Evolutionary conservation across 2,329 filamentous ascomycete genomes (phyloP).

Genomic region (Hypoxylon sp.): DNA sequence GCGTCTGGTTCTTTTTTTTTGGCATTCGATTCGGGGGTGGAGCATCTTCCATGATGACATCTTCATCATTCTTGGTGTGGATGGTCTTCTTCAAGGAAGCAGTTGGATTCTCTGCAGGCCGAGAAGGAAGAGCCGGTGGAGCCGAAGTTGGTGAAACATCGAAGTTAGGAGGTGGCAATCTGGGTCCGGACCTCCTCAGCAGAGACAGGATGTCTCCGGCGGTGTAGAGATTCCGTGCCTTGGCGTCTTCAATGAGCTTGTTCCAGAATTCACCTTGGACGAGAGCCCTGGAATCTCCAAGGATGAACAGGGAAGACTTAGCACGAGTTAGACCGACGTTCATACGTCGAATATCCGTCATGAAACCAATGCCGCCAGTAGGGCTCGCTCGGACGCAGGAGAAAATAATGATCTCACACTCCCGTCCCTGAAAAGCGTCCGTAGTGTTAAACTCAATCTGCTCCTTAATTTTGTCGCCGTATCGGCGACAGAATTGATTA

Average conservation of each 20-base stretch:
- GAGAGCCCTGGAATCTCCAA: constrained; percentile 90
- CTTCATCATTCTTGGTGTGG: constrained; percentile 28
- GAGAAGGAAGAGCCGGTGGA: constrained; percentile 12
- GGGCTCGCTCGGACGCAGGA: constrained; percentile 94
- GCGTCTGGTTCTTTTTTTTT: constrained; percentile 43
- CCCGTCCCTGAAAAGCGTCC: constrained; percentile 95
- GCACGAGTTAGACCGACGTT: constrained; percentile 98
- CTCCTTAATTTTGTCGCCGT: constrained; percentile 79
- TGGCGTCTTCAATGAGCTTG: constrained; percentile 85
- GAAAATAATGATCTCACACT: constrained; percentile 98
- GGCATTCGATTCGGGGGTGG: constrained; percentile 30
- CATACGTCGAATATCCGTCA: constrained; percentile 98
- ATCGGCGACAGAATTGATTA: constrained; percentile 76
- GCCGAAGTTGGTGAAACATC: constrained; percentile 10
- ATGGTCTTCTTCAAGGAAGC: constrained; percentile 1
- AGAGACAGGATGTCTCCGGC: constrained; percentile 68
- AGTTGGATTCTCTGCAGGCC: not conserved
- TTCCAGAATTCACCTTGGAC: constrained; percentile 92
- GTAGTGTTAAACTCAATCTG: constrained; percentile 98
- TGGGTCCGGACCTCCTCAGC: constrained; percentile 60
- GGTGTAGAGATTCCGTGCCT: constrained; percentile 79
- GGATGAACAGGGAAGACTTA: constrained; percentile 95
- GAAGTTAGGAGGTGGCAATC: constrained; percentile 49
- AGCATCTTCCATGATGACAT: constrained; percentile 51
- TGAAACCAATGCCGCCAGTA: constrained; percentile 97